Percentiles rank a stretch among this genome's conserved stretches.
Conservation (phyloP, 2,329 filamentous ascomycete genomes). For the Fusarium burgessii region DNA sequence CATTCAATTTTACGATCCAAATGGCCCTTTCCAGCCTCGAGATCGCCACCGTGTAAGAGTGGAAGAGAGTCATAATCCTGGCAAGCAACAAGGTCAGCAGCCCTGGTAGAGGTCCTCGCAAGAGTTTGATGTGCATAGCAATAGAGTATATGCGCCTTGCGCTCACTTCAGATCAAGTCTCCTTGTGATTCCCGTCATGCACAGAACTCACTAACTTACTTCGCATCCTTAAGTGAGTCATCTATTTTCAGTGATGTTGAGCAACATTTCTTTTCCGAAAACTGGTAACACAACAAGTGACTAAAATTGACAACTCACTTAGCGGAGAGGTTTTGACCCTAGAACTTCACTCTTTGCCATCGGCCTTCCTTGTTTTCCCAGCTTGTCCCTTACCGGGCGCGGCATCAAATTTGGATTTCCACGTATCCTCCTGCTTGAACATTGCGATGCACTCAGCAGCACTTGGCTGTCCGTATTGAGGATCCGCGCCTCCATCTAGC, state of each 20-base stretch:
- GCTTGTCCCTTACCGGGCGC: constrained; percentile 59
- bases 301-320: not conserved
- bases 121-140: not conserved
- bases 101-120: not conserved
- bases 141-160: not conserved
- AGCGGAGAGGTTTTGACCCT: not conserved
- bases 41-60: too few species aligned
- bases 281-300: not conserved
- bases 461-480: constrained; percentile 63
- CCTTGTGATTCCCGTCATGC: not conserved
- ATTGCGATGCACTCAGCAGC: constrained; percentile 62
- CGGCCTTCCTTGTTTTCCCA: constrained; percentile 9
- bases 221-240: not conserved
- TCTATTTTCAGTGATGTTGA: not conserved
- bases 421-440: constrained; percentile 65
- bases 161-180: not conserved
- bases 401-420: constrained; percentile 62
- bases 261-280: not conserved
- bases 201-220: not conserved
- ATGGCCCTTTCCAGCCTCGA: not conserved
- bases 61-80: not conserved
- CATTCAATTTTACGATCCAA: not conserved
- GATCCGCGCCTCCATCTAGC: constrained; percentile 66
- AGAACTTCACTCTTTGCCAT: not conserved
- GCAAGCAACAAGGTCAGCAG: not conserved